Base-by-base conservation (phyloP, 225 moss, liverwort and hornwort species). In the Takakia lepidozioides region DNA sequence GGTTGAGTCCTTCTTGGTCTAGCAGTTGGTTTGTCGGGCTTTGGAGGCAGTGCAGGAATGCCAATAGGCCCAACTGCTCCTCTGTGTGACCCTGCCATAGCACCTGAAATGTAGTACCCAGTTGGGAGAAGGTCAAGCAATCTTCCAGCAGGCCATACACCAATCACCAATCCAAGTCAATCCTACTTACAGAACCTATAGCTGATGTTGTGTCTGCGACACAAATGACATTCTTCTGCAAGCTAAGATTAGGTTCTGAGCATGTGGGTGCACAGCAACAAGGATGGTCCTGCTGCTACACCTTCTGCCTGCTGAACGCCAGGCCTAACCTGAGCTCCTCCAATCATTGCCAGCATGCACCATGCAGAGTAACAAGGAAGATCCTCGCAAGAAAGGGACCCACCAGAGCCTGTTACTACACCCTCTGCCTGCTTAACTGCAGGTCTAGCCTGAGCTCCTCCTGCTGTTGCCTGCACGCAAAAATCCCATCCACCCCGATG, bases 11-110 rank as follows among this genome's bases (percentile, higher is more conserved):
- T 66, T 39, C 80, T 73, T 21, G 65, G 66, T 28, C 66, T 44
- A 25, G 54, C 23, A 44, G 66, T 48, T 32, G 64, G 56, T 52
- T 63, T 63, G 29, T 87, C 78, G 2, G 92, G 84, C 65, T 87
- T 87, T 18, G 84, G 83, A 61, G 92, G 92, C 49, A 87, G 67
- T 51, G 92, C 78, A 56, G 80, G 78, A 65, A 84, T 73, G 29
- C 81, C 82, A 44, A 82, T 52, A 20, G 87, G 80, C 49, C 9
- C 11, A 11, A 11, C 38, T 19, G 25, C 36, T 26, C 25, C 14
- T 27, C 43, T 37, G 65, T 64, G 41, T 51, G 55, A n/a, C n/a
- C n/a, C n/a, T n/a, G n/a, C n/a, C n/a, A n/a, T n/a, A n/a, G n/a
- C n/a, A n/a, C n/a, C n/a, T n/a, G n/a, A n/a, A n/a, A n/a, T n/a